Evolutionary conservation across 352 stramenopile species (phyloP).

Genomic region (Pythium rhizo-oryzae): DNA sequence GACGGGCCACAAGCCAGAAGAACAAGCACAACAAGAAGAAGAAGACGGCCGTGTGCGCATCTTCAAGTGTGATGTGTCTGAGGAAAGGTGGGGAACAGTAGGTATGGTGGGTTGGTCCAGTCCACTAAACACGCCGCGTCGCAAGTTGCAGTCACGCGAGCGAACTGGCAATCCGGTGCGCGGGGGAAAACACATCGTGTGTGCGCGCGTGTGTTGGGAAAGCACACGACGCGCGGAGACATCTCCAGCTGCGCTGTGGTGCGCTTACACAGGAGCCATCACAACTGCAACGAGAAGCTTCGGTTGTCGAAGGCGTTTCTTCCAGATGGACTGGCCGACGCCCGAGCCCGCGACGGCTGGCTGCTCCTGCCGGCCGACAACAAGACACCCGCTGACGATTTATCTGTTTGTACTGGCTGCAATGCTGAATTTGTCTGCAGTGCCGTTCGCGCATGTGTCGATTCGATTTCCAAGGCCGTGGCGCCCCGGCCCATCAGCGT

Average conservation of each 20-base stretch:
- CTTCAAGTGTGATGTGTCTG: constrained; percentile 66
- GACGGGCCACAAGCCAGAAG: constrained; percentile 15
- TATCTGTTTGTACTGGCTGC: background rate
- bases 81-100: constrained; percentile 46
- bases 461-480: constrained; percentile 13
- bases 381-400: constrained; percentile 1
- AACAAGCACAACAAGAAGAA: background rate
- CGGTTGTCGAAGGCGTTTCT: too few species aligned
- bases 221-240: background rate
- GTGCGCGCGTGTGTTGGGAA: background rate
- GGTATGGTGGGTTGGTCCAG: too few species aligned
- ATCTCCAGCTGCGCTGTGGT: too few species aligned
- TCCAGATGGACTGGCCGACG: too few species aligned
- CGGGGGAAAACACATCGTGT: background rate
- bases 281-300: background rate
- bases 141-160: background rate
- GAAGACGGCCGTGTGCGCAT: constrained; percentile 30
- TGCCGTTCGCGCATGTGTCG: constrained; percentile 24
- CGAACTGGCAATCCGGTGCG: background rate
- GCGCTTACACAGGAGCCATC: too few species aligned
- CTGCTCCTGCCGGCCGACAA: too few species aligned
- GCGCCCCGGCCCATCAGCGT: constrained; percentile 30
- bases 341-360: too few species aligned
- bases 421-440: constrained; percentile 24
- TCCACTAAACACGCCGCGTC: background rate